phyloP scores from a whole-genome alignment of 1,284 basidiomycete species.

The Gomphus bonarii region DNA sequence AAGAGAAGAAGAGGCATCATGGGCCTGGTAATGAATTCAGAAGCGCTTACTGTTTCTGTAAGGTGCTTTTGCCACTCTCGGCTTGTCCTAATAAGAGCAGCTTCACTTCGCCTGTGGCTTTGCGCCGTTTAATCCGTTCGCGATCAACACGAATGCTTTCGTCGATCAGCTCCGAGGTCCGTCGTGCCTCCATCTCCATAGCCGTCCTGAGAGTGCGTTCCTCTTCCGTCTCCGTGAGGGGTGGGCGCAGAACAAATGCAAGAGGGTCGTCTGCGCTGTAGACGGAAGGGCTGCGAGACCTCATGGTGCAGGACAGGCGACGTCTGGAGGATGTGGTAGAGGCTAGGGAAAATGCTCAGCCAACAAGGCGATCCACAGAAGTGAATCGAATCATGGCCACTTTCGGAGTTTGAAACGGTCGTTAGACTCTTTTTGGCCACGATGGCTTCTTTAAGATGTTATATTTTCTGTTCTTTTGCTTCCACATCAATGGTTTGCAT shows the following conservation, averaged over 20 bases:
- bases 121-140: conserved; percentile 3
- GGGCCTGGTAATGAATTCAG: too few relatives aligned
- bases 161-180: conserved; percentile 68
- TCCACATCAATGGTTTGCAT: neutral
- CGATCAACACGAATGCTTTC: conserved; percentile 48
- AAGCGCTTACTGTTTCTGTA: conserved; percentile 50
- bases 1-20: neutral
- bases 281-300: conserved; percentile 33
- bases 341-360: neutral
- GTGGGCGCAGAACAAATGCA: conserved; percentile 53
- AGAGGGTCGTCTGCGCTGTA: conserved; percentile 69
- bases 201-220: conserved; percentile 50
- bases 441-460: neutral
- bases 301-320: neutral
- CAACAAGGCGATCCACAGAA: conserved; percentile 2
- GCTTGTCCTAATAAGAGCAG: conserved; percentile 68
- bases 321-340: neutral
- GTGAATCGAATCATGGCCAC: neutral
- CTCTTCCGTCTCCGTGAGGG: conserved; percentile 50
- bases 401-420: neutral
- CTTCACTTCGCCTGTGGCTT: conserved; percentile 47
- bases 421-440: neutral
- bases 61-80: conserved; percentile 70
- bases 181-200: conserved; percentile 60
- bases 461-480: neutral